Base-by-base conservation (phyloP, 345 rosid species). In the Alliaria petiolata region DNA sequence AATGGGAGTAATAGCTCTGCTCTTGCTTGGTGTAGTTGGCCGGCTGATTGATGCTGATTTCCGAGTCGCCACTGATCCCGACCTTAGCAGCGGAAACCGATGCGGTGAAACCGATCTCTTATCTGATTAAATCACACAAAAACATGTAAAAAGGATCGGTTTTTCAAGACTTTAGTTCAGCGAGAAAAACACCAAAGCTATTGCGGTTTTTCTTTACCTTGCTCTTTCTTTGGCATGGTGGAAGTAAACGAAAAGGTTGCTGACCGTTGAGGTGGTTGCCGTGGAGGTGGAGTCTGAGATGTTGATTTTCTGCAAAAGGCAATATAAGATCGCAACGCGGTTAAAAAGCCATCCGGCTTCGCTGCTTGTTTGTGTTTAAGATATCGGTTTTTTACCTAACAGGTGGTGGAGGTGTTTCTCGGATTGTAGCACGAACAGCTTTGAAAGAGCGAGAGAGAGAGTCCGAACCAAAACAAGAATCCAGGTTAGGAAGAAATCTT, bases 361-460 rank as follows among this genome's bases (percentile, higher is more conserved):
- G 20, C 40, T 20, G 19, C 60, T 16, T 3, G 33, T 25, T 17
- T 40, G 25, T 40, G 43, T 49, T 62, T 8, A 3, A 40, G 1
- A 61, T 30, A 51, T 62, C n/a, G 38, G 14, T 44, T 7, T 7
- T 57, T 58, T 74, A 93, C 98, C 93, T 87, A 22, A 70, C 57
- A 6, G 89, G 73, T 65, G 79, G 62, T 38, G 65, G 69, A 28
- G 90, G 90, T 8, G 87, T 80, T 75, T 88, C 91, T 3, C 55
- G 80, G 40, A 87, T 83, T 4, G 98, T 87, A 69, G 95, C 92
- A 75, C 91, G 91, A 20, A 90, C 91, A 65, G 92, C 98, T 93
- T 65, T 15, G 19, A n/a, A n/a, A n/a, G n/a, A n/a, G n/a, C n/a
- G n/a, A 61, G 12, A 40, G 56, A 43, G 36, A 49, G 30, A 33